Conservation (phyloP, 2,329 filamentous ascomycete genomes). For the Arachnomyces sp. region DNA sequence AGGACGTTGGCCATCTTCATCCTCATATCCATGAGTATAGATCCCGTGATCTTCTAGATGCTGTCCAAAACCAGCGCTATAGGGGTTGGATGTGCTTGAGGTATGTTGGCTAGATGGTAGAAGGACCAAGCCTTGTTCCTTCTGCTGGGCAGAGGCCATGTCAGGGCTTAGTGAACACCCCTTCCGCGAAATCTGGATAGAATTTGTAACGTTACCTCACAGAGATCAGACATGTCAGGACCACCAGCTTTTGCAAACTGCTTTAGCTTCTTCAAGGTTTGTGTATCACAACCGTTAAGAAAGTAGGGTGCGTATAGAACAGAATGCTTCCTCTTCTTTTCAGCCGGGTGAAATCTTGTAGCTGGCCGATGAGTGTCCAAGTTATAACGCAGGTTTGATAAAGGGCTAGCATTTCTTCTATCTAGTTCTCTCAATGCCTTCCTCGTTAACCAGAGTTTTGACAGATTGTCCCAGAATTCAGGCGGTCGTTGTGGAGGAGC, state of each 20-base stretch:
- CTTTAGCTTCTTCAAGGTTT: constrained; percentile 11
- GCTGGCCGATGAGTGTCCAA: constrained; percentile 1
- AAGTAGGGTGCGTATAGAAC: constrained; percentile 1
- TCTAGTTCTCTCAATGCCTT: constrained; percentile 17
- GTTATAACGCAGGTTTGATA: neutral
- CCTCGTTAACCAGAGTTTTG: constrained; percentile 16
- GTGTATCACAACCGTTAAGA: constrained; percentile 3
- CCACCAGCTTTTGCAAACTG: constrained; percentile 26
- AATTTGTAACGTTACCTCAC: constrained; percentile 17
- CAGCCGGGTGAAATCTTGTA: constrained; percentile 7
- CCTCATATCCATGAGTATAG: constrained; percentile 20
- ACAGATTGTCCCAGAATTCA: constrained; percentile 19
- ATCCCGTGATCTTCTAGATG: constrained; percentile 30
- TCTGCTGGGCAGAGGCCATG: too few relatives aligned
- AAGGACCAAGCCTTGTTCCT: constrained; percentile 14
- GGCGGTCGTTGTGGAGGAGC: neutral
- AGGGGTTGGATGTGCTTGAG: constrained; percentile 19
- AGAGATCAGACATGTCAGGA: constrained; percentile 27
- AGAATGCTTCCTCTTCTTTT: constrained; percentile 2
- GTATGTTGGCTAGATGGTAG: constrained; percentile 10
- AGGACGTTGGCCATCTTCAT: constrained; percentile 16
- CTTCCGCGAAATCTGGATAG: neutral
- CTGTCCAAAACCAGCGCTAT: constrained; percentile 30
- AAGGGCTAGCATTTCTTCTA: constrained; percentile 9
- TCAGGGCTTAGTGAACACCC: too few relatives aligned